Evolutionary conservation across 1,139 yeast genomes (phyloP).

Genomic region (Arxiozyma telluris): DNA sequence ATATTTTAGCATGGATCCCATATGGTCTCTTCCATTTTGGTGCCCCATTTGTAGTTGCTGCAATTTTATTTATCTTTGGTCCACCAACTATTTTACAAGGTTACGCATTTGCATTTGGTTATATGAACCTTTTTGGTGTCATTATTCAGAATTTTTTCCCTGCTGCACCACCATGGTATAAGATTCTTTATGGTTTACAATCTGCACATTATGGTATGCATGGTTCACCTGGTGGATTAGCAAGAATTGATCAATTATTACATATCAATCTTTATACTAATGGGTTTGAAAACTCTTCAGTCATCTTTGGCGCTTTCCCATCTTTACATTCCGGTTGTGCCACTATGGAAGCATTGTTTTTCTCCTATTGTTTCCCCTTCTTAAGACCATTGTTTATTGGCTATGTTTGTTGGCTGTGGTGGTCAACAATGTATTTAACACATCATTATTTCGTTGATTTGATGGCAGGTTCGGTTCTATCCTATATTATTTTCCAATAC

Average conservation of each 20-base stretch:
- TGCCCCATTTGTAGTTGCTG: slow-evolving; percentile 82
- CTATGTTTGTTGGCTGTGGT: slow-evolving; percentile 91
- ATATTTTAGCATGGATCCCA: slow-evolving; percentile 90
- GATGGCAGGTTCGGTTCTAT: slow-evolving; percentile 78
- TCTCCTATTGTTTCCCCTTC: slow-evolving; percentile 73
- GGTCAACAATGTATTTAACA: slow-evolving; percentile 95
- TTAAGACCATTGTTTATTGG: slow-evolving; percentile 53
- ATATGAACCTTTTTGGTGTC: slow-evolving; percentile 86
- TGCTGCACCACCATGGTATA: slow-evolving; percentile 99
- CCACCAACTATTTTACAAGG: slow-evolving; percentile 86
- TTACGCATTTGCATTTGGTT: slow-evolving; percentile 95
- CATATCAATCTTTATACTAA: slow-evolving; percentile 84
- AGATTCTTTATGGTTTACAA: slow-evolving; percentile 69
- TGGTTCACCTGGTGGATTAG: slow-evolving; percentile 96
- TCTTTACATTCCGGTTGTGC: slow-evolving; percentile 92
- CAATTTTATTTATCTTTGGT: slow-evolving; percentile 70
- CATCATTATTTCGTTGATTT: slow-evolving; percentile 92
- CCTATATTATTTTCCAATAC: slow-evolving; percentile 60
- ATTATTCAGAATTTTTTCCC: slow-evolving; percentile 75
- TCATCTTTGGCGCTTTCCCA: slow-evolving; percentile 97
- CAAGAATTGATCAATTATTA: slow-evolving; percentile 71
- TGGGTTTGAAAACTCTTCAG: slow-evolving; percentile 77
- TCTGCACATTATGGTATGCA: slow-evolving; percentile 89
- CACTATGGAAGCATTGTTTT: slow-evolving; percentile 82
- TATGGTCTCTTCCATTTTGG: slow-evolving; percentile 87